Percentiles rank a stretch among this genome's conserved stretches.
These are phyloP conservation scores for Ulmus americana DNA, from an alignment of 331 rosid genomes.

Conservation along the genomic window DNA sequence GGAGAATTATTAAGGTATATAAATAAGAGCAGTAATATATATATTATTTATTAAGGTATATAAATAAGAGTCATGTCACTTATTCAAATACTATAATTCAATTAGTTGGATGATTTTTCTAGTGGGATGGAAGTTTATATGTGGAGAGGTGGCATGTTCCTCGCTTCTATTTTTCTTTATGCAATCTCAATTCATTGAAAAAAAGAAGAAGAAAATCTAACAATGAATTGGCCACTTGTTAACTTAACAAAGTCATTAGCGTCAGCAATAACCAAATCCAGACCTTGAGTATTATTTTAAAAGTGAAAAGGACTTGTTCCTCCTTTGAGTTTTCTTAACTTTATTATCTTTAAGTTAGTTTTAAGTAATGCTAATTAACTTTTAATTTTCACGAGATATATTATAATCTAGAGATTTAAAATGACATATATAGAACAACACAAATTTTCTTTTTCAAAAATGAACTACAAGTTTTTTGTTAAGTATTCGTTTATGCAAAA, in stretches of 20 bases:
- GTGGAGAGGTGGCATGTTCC: neutral
- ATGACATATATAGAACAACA: neutral
- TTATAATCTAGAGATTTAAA: neutral
- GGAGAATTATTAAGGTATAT: neutral
- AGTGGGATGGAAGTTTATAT: constrained; percentile 3
- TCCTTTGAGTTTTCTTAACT: constrained; percentile 16
- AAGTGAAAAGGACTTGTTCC: constrained; percentile 18
- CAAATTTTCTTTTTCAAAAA: neutral
- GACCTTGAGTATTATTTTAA: constrained; percentile 16
- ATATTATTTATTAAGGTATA: neutral
- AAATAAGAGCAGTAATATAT: neutral
- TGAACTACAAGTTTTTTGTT: neutral
- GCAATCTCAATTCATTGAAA: neutral
- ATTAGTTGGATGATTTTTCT: neutral
- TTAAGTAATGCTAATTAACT: constrained; percentile 16
- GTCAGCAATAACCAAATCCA: constrained; percentile 15
- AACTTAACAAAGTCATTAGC: constrained; percentile 10
- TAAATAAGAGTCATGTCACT: neutral
- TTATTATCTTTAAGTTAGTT: constrained; percentile 20
- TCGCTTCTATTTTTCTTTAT: neutral
- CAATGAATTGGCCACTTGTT: constrained; percentile 13
- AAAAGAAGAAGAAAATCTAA: neutral
- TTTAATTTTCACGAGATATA: neutral
- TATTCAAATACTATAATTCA: neutral
- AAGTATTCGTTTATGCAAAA: neutral